Conservation (phyloP, 768 basidiomycete genomes). For the Rubroboletus pulcherrimus region DNA sequence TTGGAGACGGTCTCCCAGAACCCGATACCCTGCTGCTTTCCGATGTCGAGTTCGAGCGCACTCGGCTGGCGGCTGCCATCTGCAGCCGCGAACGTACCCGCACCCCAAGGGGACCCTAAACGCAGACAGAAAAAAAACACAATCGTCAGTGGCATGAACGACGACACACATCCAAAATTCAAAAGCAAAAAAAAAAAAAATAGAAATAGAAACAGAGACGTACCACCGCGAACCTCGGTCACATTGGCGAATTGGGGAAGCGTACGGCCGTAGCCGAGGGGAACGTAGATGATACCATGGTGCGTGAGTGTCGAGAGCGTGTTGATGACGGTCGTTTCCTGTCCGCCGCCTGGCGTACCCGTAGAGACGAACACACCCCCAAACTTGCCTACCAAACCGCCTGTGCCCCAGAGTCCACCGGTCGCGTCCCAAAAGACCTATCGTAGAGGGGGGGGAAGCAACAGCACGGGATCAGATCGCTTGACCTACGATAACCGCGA, state of each 20-base stretch:
- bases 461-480: background rate
- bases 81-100: constrained; percentile 53
- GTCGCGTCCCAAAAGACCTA: constrained; percentile 76
- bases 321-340: constrained; percentile 54
- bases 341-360: constrained; percentile 70
- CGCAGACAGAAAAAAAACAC: background rate
- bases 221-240: constrained; percentile 56
- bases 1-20: constrained; percentile 50
- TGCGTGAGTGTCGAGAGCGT: constrained; percentile 60
- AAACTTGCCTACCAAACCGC: constrained; percentile 68
- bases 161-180: background rate
- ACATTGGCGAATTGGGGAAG: constrained; percentile 43
- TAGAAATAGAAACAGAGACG: constrained; percentile 15
- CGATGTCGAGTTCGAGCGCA: constrained; percentile 49
- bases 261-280: constrained; percentile 58
- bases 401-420: constrained; percentile 58
- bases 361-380: constrained; percentile 75
- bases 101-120: constrained; percentile 73
- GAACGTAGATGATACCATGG: constrained; percentile 69
- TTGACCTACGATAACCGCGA: background rate
- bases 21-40: constrained; percentile 45
- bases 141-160: background rate
- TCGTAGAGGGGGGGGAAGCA: background rate
- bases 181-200: background rate
- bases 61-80: constrained; percentile 49